Evolutionary conservation across 1,284 basidiomycete species (phyloP).

Genomic region (Leccinum huronense): DNA sequence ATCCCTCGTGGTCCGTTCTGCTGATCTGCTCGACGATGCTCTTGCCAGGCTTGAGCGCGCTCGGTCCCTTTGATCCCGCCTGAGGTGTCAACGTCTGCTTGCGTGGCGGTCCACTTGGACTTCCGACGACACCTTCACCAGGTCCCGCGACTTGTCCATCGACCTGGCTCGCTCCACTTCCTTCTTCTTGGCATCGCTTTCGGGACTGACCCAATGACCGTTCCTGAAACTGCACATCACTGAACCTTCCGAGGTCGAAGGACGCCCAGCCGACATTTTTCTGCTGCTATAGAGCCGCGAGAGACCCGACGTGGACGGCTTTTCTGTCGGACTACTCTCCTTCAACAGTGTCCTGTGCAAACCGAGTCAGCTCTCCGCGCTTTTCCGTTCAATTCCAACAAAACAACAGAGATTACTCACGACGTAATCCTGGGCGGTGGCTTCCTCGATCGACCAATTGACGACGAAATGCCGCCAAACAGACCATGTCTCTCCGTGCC

Average conservation of each 20-base stretch:
- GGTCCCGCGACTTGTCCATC: constrained; percentile 23
- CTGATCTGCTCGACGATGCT: constrained; percentile 88
- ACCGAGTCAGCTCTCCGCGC: constrained; percentile 1
- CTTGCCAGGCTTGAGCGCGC: constrained; percentile 57
- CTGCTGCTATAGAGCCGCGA: constrained; percentile 48
- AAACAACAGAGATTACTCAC: constrained; percentile 37
- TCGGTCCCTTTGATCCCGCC: constrained; percentile 25
- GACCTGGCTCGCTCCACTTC: constrained; percentile 28
- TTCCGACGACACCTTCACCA: constrained; percentile 24
- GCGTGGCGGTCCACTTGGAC: constrained; percentile 37
- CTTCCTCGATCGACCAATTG: constrained; percentile 69
- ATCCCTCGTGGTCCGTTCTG: constrained; percentile 82
- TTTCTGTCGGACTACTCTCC: constrained; percentile 31
- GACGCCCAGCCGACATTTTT: constrained; percentile 40
- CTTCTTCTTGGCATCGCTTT: constrained; percentile 19
- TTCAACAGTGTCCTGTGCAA: constrained; percentile 29
- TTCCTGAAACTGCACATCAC: constrained; percentile 16
- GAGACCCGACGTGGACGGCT: constrained; percentile 44
- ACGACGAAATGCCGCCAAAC: constrained; percentile 42
- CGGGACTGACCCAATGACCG: constrained; percentile 2
- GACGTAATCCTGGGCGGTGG: constrained; percentile 71
- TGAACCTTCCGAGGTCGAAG: constrained; percentile 39
- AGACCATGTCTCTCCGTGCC: constrained; percentile 67
- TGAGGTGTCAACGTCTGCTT: constrained; percentile 51
- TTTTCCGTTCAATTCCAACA: constrained; percentile 3